Conservation (phyloP, 805 yeast species). For the Saccharomyces eubayanus region DNA sequence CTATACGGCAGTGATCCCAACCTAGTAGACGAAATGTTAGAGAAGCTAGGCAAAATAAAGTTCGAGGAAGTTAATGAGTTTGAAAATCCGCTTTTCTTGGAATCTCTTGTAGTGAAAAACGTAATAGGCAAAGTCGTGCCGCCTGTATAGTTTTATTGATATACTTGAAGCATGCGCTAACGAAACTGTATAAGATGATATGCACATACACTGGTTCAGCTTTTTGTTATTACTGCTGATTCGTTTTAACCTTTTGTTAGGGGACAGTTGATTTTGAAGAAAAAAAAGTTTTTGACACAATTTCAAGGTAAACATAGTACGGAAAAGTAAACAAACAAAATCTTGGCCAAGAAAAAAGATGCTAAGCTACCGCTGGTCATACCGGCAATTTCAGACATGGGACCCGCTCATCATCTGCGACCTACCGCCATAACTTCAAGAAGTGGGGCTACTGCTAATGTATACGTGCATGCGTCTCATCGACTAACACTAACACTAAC, state of each 20-base stretch:
- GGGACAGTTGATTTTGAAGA: too few relatives aligned
- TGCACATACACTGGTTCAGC: background rate
- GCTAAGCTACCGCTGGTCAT: too few relatives aligned
- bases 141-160: slow-evolving; percentile 9
- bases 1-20: slow-evolving; percentile 26
- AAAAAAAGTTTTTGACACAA: too few relatives aligned
- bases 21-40: slow-evolving; percentile 21
- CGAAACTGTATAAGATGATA: background rate
- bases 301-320: too few relatives aligned
- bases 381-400: too few relatives aligned
- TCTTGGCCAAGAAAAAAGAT: too few relatives aligned
- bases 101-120: slow-evolving; percentile 43
- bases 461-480: too few relatives aligned
- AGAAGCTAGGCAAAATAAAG: slow-evolving; percentile 15
- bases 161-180: background rate
- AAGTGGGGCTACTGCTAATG: too few relatives aligned
- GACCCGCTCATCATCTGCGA: too few relatives aligned
- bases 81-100: slow-evolving; percentile 24
- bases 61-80: slow-evolving; percentile 11
- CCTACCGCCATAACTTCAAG: too few relatives aligned
- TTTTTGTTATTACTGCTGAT: background rate
- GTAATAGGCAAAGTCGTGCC: slow-evolving; percentile 45
- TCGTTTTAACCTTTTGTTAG: background rate
- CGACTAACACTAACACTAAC: too few relatives aligned
- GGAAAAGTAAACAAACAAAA: too few relatives aligned